Conservation (phyloP, 805 yeast species). For the Yarrowia sp. region DNA sequence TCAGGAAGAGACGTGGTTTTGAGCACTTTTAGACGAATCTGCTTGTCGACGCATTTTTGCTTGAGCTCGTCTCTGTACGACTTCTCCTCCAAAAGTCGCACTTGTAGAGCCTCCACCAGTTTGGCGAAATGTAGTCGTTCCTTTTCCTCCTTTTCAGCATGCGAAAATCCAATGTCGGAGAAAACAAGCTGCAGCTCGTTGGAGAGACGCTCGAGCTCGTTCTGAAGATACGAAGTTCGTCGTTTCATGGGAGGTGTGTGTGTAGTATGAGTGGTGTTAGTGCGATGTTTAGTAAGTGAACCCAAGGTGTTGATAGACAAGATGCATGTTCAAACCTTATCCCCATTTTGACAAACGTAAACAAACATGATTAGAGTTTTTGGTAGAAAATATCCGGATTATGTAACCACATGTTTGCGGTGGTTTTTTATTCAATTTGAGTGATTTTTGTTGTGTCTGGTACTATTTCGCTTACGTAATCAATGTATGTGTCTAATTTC, state of each 20-base stretch:
- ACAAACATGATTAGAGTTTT: not conserved
- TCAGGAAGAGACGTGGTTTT: not conserved
- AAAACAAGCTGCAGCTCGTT: slow-evolving; percentile 23
- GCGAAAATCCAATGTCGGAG: slow-evolving; percentile 4
- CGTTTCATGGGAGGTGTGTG: slow-evolving; percentile 3
- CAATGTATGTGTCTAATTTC: too few species aligned
- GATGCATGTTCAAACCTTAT: not conserved
- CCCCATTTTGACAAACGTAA: slow-evolving; percentile 10
- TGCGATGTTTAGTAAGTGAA: not conserved
- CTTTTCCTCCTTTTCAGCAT: slow-evolving; percentile 12
- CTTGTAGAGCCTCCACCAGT: slow-evolving; percentile 16
- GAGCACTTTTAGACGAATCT: not conserved
- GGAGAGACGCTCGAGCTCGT: slow-evolving; percentile 21
- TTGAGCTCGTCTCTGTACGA: slow-evolving; percentile 12
- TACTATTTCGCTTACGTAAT: too few species aligned
- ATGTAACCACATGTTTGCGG: too few species aligned
- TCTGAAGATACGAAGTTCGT: slow-evolving; percentile 12
- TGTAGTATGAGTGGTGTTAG: not conserved
- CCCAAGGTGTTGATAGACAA: not conserved
- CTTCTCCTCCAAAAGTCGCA: slow-evolving; percentile 9
- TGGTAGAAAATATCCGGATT: too few species aligned
- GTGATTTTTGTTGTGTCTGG: too few species aligned
- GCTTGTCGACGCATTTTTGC: slow-evolving; percentile 7
- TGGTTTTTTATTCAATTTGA: too few species aligned
- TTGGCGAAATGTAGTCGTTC: not conserved